These are phyloP conservation scores for Themeda triandra DNA, from an alignment of 176 grass and related monocot species.

Conservation along the genomic window DNA sequence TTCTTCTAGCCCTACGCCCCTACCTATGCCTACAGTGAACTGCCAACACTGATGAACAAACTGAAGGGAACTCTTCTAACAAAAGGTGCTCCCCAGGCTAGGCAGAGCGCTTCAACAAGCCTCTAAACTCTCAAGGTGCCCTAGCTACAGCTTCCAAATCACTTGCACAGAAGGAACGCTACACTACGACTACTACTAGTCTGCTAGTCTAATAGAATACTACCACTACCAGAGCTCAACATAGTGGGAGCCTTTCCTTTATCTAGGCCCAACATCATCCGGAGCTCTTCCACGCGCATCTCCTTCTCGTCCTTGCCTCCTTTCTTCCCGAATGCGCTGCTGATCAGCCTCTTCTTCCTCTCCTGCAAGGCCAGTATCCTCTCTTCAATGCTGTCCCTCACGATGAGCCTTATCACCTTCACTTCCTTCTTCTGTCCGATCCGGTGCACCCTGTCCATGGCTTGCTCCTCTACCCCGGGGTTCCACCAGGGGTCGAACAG, in stretches of 20 bases:
- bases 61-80: background rate
- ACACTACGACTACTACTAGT: background rate
- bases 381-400: conserved; percentile 79
- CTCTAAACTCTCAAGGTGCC: background rate
- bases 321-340: conserved; percentile 63
- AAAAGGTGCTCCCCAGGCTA: background rate
- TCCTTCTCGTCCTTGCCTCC: conserved; percentile 47
- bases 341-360: conserved; percentile 61
- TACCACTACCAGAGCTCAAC: too few relatives aligned
- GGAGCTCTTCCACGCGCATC: conserved; percentile 76
- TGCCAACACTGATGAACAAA: background rate
- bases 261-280: conserved; percentile 61
- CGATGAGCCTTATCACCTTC: conserved; percentile 73
- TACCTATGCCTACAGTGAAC: background rate
- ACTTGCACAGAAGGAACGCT: background rate
- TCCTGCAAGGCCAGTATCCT: conserved; percentile 81
- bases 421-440: conserved; percentile 82
- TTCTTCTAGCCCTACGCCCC: background rate
- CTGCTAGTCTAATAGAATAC: background rate
- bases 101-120: background rate
- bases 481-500: conserved; percentile 97
- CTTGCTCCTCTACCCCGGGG: conserved; percentile 84
- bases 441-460: conserved; percentile 92
- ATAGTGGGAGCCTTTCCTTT: background rate
- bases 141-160: background rate